phyloP scores from a whole-genome alignment of 2,329 filamentous ascomycete genomes.

The Fusarium torreyae region DNA sequence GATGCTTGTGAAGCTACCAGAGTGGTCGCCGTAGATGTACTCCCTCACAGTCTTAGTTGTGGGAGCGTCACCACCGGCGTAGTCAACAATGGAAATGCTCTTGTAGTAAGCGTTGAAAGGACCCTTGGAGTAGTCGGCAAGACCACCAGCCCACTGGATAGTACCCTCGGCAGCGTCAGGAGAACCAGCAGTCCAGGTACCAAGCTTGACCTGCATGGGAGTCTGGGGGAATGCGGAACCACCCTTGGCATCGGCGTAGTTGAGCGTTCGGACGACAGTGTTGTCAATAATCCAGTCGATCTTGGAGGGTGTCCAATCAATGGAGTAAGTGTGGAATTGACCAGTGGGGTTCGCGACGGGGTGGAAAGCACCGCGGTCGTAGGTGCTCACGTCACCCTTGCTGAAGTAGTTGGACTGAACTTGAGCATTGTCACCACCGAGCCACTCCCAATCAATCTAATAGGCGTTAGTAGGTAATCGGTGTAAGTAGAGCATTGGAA shows the following conservation, averaged over 20 bases:
- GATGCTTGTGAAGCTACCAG: constrained; percentile 62
- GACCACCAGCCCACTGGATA: constrained; percentile 77
- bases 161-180: constrained; percentile 76
- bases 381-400: constrained; percentile 77
- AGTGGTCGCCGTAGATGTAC: constrained; percentile 60
- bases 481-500: accelerated
- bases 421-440: constrained; percentile 76
- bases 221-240: constrained; percentile 78
- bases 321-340: constrained; percentile 73
- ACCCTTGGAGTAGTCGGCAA: constrained; percentile 60
- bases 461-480: neutral
- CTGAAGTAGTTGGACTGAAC: constrained; percentile 89
- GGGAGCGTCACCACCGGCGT: constrained; percentile 56
- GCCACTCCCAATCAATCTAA: constrained; percentile 87
- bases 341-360: constrained; percentile 65
- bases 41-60: constrained; percentile 55
- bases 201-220: constrained; percentile 79
- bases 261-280: constrained; percentile 71
- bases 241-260: constrained; percentile 69
- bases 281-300: constrained; percentile 78
- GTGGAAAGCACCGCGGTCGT: constrained; percentile 73
- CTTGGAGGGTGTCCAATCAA: constrained; percentile 76
- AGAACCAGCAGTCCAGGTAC: constrained; percentile 75
- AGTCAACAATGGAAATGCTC: constrained; percentile 61
- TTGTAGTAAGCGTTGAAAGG: constrained; percentile 63